Conservation (phyloP, 2,329 filamentous ascomycete species). For the Claviceps maximensis region DNA sequence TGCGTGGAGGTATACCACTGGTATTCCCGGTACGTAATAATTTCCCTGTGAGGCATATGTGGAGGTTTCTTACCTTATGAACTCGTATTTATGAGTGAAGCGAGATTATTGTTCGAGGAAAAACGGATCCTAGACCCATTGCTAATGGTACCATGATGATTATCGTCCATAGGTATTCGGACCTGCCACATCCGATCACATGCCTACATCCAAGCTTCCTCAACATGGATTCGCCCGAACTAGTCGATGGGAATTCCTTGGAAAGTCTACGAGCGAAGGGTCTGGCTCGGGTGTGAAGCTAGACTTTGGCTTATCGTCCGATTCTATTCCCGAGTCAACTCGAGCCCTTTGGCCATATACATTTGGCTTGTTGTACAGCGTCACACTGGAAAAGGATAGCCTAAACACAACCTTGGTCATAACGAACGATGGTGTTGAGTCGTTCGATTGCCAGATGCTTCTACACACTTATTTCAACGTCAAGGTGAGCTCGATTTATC, state of each 20-base stretch:
- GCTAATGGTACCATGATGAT: neutral
- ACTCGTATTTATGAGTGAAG: neutral
- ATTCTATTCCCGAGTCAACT: slow-evolving; percentile 54
- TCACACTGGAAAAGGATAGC: slow-evolving; percentile 63
- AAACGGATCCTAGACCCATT: no score
- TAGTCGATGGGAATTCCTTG: slow-evolving; percentile 85
- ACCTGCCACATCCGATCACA: slow-evolving; percentile 59
- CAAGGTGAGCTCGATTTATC: slow-evolving; percentile 41
- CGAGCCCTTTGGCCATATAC: slow-evolving; percentile 69
- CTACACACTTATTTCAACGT: slow-evolving; percentile 84
- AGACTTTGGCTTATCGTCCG: slow-evolving; percentile 78
- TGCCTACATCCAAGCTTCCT: slow-evolving; percentile 64
- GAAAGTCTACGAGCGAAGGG: slow-evolving; percentile 52
- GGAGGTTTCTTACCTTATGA: no score
- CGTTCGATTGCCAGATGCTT: slow-evolving; percentile 85
- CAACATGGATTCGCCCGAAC: slow-evolving; percentile 93
- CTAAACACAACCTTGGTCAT: slow-evolving; percentile 75
- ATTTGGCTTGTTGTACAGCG: slow-evolving; percentile 87
- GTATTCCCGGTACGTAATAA: slow-evolving; percentile 67
- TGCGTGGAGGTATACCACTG: slow-evolving; percentile 81
- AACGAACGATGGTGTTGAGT: slow-evolving; percentile 68
- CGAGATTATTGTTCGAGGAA: neutral
- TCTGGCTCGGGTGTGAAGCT: slow-evolving; percentile 67
- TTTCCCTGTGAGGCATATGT: neutral
- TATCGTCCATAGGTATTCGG: slow-evolving; percentile 66